phyloP scores from a whole-genome alignment of 352 stramenopile genomes.

The Pilasporangium apinafurcum region DNA sequence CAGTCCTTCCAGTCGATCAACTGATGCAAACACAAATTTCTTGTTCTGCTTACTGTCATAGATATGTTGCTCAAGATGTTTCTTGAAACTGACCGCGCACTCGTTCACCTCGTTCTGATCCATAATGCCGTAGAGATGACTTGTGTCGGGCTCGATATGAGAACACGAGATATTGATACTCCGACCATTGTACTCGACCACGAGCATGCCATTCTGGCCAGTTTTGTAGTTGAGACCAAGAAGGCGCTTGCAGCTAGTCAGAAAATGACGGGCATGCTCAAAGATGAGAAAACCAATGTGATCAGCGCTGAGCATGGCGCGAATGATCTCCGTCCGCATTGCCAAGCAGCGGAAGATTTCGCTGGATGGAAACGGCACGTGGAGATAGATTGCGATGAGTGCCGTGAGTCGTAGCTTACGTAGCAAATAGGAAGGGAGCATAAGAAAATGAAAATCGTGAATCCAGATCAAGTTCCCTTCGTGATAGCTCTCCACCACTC shows the following conservation, averaged over 20 bases:
- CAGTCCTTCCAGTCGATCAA: slow-evolving; percentile 94
- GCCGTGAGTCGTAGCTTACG: slow-evolving; percentile 86
- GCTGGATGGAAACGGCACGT: slow-evolving; percentile 97
- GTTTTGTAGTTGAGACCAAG: slow-evolving; percentile 93
- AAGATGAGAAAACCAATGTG: slow-evolving; percentile 93
- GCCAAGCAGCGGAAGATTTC: slow-evolving; percentile 97
- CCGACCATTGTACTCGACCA: slow-evolving; percentile 95
- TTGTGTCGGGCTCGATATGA: slow-evolving; percentile 93
- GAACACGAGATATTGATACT: slow-evolving; percentile 95
- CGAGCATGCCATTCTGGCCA: slow-evolving; percentile 80
- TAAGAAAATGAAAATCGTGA: slow-evolving; percentile 97
- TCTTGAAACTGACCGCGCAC: slow-evolving; percentile 15
- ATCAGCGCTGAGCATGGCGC: slow-evolving; percentile 87
- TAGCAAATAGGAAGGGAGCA: slow-evolving; percentile 95
- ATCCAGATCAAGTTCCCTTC: slow-evolving; percentile 93
- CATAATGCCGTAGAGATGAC: slow-evolving; percentile 58
- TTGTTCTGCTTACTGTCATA: slow-evolving; percentile 17
- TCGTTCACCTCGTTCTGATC: slow-evolving; percentile 41
- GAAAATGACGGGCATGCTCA: slow-evolving; percentile 91
- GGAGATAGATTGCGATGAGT: slow-evolving; percentile 96
- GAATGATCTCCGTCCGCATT: slow-evolving; percentile 86
- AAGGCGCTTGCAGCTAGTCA: slow-evolving; percentile 89
- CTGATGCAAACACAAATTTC: slow-evolving; percentile 81
- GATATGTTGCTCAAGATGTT: slow-evolving; percentile 31
- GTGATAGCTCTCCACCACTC: slow-evolving; percentile 71